A percentile compares a stretch with the other conserved stretches of the same genome.
Conservation (phyloP, 768 basidiomycete species). For the Lactarius pseudohatsudake region DNA sequence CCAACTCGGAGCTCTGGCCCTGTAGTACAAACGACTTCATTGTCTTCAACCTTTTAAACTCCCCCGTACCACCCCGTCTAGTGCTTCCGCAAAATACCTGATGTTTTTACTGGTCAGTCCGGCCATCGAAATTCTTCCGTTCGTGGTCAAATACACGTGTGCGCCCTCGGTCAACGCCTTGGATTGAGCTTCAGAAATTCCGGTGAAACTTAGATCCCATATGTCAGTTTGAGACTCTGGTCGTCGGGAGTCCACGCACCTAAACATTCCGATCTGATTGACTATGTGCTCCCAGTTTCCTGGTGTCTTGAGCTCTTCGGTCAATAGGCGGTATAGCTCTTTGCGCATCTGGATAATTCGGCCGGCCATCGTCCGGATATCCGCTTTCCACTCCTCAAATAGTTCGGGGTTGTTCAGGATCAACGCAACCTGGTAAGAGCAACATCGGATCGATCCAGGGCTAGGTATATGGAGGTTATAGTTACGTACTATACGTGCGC, state of each 20-base stretch:
- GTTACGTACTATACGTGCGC: constrained; percentile 75
- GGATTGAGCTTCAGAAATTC: constrained; percentile 66
- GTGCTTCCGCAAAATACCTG: constrained; percentile 64
- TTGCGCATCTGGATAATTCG: constrained; percentile 92
- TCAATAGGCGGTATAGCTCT: constrained; percentile 71
- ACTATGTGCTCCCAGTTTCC: constrained; percentile 96
- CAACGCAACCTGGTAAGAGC: constrained; percentile 56
- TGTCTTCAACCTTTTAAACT: constrained; percentile 21
- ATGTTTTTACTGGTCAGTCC: constrained; percentile 82
- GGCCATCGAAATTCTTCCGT: constrained; percentile 94
- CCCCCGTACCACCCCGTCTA: constrained; percentile 69
- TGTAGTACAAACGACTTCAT: not conserved
- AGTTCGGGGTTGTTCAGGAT: constrained; percentile 75
- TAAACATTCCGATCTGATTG: constrained; percentile 98
- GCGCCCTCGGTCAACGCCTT: constrained; percentile 64
- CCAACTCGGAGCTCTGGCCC: not conserved
- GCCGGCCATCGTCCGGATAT: constrained; percentile 90
- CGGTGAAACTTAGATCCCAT: constrained; percentile 66
- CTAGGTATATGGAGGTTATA: not conserved
- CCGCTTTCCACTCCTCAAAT: constrained; percentile 86
- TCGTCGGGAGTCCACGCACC: constrained; percentile 44
- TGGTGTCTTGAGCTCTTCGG: constrained; percentile 78
- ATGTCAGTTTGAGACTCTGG: constrained; percentile 23
- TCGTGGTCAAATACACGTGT: constrained; percentile 83
- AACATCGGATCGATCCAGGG: not conserved